Evolutionary conservation across 352 stramenopile species (phyloP).

Genomic region (Globisporangium cylindrosporum): DNA sequence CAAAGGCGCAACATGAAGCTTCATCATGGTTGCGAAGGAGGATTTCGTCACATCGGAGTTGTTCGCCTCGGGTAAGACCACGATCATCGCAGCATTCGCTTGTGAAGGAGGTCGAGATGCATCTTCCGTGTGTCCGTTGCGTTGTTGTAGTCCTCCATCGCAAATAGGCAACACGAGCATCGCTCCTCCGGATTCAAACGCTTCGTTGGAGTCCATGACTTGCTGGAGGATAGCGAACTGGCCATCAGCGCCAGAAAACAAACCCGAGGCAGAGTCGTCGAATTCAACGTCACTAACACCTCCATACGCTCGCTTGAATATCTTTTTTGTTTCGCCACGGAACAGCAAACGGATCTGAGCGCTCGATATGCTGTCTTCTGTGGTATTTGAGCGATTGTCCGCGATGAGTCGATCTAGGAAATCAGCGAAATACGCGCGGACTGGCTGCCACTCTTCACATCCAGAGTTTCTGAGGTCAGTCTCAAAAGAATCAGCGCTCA

Average conservation of each 20-base stretch:
- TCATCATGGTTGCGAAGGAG: not conserved
- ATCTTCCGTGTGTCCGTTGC: not conserved
- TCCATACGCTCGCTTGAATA: constrained; percentile 11
- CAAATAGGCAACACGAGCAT: constrained; percentile 13
- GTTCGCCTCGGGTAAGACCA: not conserved
- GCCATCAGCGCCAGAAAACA: not conserved
- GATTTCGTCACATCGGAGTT: not conserved
- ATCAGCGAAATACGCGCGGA: not conserved
- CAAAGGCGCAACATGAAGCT: constrained; percentile 8
- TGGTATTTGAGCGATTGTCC: not conserved
- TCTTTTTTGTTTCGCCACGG: constrained; percentile 10
- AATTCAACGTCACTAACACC: not conserved
- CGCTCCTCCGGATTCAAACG: constrained; percentile 15
- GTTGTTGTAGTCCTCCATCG: not conserved
- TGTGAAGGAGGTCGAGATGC: not conserved
- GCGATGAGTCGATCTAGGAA: not conserved
- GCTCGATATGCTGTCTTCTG: not conserved
- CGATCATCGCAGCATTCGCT: constrained; percentile 10
- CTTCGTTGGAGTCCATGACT: constrained; percentile 6
- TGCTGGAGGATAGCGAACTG: constrained; percentile 19
- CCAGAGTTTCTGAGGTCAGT: not conserved
- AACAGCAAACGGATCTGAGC: constrained; percentile 19
- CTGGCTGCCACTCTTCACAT: not conserved
- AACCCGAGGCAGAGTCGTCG: not conserved
- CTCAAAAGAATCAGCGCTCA: not conserved